Base-by-base conservation (phyloP, 306 rosid species). In the Casuarina glauca region DNA sequence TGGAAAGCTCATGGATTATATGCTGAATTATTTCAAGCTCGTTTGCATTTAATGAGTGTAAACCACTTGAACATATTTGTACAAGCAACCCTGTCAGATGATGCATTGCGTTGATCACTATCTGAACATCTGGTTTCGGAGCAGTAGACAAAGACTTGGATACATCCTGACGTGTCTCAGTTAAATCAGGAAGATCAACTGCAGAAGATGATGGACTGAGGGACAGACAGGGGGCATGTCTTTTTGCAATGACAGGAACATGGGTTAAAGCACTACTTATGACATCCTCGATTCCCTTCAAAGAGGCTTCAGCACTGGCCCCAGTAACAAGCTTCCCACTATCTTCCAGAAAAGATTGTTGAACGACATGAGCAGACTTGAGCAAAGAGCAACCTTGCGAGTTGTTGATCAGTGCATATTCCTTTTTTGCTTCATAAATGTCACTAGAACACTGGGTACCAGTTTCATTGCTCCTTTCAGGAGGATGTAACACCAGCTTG, bases 51-150 rank as follows among this genome's bases (percentile, higher is more conserved):
- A 53, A 63, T 74, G 88, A 80, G 73, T 79, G 78, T 48, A 69
- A 69, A 70, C 82, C 82, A 63, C 78, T 72, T 38, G 76, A 64
- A 70, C 77, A 68, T 13, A 83, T 82, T 76, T 86, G 84, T 71
- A 85, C 84, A 75, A 89, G 90, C 80, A 82, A 74, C 72, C 88
- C 87, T 73, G 92, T 89, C 79, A 91, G 85, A 83, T 58, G 81
- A 78, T 74, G 88, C 84, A 89, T 88, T 73, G 84, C 69, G 54
- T 73, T 67, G 70, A 91, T 74, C 77, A 87, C 50, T 52, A 9
- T 69, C 48, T 73, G 74, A 54, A 74, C 83, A 86, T 86, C 89
- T 36, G 78, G 75, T 74, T 76, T 80, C 52, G 88, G 86, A 78
- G 85, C 74, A 75, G 83, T 79, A 58, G 76, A 81, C 49, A 80